Percentiles rank a stretch among this genome's conserved stretches.
Evolutionary conservation across 2,329 filamentous ascomycete species (phyloP).

Genomic region (Verticillium albo-atrum): DNA sequence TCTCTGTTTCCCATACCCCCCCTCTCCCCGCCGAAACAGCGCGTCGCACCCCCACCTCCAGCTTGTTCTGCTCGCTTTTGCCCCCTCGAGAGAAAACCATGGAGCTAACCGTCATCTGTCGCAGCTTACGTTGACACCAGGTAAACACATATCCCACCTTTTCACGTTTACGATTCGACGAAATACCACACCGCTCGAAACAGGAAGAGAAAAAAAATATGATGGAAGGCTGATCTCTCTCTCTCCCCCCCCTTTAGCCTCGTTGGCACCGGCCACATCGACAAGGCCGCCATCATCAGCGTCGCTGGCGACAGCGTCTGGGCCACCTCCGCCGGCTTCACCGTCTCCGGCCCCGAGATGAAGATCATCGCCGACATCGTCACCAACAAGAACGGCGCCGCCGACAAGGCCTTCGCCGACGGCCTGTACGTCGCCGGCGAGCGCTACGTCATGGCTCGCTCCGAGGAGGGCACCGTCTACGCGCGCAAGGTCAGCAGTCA

Average conservation of each 20-base stretch:
- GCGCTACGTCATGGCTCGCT: slow-evolving; percentile 73
- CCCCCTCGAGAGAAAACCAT: not conserved
- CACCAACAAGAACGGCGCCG: slow-evolving; percentile 35
- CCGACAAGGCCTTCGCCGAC: slow-evolving; percentile 63
- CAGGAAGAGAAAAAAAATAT: not conserved
- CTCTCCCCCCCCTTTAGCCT: slow-evolving; percentile 53
- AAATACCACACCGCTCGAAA: not conserved
- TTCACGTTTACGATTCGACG: not conserved
- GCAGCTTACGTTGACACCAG: slow-evolving; percentile 48
- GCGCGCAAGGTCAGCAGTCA: slow-evolving; percentile 66
- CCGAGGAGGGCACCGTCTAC: slow-evolving; percentile 76
- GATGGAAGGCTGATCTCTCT: not conserved
- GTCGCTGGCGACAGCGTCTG: slow-evolving; percentile 74
- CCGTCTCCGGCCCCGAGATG: slow-evolving; percentile 63
- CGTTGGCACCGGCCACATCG: slow-evolving; percentile 71
- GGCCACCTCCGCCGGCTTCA: slow-evolving; percentile 68
- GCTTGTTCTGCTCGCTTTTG: not conserved
- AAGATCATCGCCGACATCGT: slow-evolving; percentile 53
- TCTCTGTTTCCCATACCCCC: slow-evolving; percentile 1
- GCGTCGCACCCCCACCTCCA: slow-evolving; percentile 9
- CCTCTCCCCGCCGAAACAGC: slow-evolving; percentile 1
- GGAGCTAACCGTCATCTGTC: slow-evolving; percentile 20
- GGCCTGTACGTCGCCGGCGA: slow-evolving; percentile 73
- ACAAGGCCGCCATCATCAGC: slow-evolving; percentile 83
- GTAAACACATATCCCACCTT: slow-evolving; percentile 25